Percentiles rank a stretch among this genome's conserved stretches.
These are phyloP conservation scores for Narthecium ossifragum DNA, from an alignment of 106 monocot genomes.

Conservation along the genomic window DNA sequence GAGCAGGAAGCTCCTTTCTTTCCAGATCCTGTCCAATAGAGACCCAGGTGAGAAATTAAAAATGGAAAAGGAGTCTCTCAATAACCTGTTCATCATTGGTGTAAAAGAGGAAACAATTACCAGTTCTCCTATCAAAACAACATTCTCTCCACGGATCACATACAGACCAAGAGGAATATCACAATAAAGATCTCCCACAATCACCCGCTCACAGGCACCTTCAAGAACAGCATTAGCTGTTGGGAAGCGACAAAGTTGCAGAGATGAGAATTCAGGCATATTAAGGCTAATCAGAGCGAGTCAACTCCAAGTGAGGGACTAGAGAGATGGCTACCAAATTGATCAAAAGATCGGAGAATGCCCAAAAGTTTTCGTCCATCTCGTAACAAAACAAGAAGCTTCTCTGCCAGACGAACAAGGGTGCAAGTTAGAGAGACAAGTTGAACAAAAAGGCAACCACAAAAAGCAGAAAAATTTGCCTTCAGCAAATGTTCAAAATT, in stretches of 20 bases:
- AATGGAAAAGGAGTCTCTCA: no score
- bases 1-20: conserved; percentile 78
- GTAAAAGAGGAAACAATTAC: conserved; percentile 26
- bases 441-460: not conserved
- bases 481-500: not conserved
- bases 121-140: conserved; percentile 93
- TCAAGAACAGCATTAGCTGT: conserved; percentile 98
- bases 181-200: conserved; percentile 88
- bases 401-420: conserved; percentile 43
- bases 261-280: not conserved
- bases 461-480: no score
- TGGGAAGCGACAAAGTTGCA: not conserved
- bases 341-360: conserved; percentile 96
- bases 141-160: conserved; percentile 95
- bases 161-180: conserved; percentile 89
- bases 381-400: conserved; percentile 81
- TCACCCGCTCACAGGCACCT: conserved; percentile 86
- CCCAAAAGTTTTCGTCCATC: conserved; percentile 96
- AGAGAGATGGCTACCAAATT: conserved; percentile 71
- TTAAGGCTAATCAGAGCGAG: not conserved
- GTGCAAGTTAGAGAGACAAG: not conserved
- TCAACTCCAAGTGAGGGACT: no score
- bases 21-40: conserved; percentile 45
- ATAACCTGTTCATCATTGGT: not conserved
- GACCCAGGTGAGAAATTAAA: conserved; percentile 6